Conservation (phyloP, 495 filamentous ascomycete genomes). For the Neurospora sp. region DNA sequence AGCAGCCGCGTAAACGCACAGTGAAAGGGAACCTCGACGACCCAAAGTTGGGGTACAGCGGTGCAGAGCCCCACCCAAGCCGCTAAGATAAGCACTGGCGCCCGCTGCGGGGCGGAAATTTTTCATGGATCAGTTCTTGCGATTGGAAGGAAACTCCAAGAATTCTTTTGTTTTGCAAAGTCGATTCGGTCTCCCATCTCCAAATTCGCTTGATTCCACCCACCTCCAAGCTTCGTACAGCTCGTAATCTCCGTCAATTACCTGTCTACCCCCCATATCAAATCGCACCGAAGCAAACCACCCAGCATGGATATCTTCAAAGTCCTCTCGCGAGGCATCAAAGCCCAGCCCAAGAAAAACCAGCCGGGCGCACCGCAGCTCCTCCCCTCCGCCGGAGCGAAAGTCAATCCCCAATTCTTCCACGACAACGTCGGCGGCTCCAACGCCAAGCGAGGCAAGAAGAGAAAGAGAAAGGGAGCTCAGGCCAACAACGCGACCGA, state of each 20-base stretch:
- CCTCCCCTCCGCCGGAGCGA: constrained; percentile 41
- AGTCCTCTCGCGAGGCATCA: constrained; percentile 56
- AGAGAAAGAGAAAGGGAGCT: constrained; percentile 37
- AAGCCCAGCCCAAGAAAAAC: constrained; percentile 23
- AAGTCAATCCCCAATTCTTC: constrained; percentile 40
- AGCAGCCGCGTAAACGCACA: background rate
- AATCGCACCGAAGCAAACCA: background rate
- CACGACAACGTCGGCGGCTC: constrained; percentile 29
- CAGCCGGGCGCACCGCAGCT: constrained; percentile 20
- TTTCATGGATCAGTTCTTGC: background rate
- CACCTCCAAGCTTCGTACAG: background rate
- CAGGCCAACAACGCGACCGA: constrained; percentile 14
- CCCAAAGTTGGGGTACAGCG: background rate
- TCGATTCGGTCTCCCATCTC: background rate
- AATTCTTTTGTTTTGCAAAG: background rate
- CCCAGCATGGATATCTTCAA: constrained; percentile 54
- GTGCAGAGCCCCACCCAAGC: background rate
- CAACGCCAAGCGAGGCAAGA: constrained; percentile 25
- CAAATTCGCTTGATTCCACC: background rate
- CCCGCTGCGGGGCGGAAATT: background rate
- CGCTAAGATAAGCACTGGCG: background rate
- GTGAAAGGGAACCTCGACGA: background rate
- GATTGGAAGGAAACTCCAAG: background rate
- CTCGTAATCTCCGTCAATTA: background rate
- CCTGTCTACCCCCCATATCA: background rate